A percentile compares a stretch with the other conserved stretches of the same genome.
Evolutionary conservation across 139 green algal genomes (phyloP).

Genomic region (Zygnema circumcarinatum): DNA sequence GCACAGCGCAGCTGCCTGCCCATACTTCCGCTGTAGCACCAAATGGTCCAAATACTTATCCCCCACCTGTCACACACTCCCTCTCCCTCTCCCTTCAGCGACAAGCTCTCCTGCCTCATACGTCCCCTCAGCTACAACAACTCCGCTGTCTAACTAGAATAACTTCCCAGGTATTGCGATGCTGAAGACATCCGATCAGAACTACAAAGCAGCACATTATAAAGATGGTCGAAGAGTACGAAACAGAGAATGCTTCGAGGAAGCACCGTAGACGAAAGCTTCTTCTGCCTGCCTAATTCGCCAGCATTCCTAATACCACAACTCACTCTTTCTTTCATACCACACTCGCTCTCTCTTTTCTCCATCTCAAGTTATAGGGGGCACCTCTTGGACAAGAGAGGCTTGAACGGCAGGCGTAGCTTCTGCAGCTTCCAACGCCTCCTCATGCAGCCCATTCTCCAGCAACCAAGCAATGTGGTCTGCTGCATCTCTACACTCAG

Average conservation of each 20-base stretch:
- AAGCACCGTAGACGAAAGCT: too few species aligned
- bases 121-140: too few species aligned
- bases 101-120: too few species aligned
- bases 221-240: too few species aligned
- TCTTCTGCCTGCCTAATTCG: neutral
- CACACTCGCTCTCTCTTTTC: neutral
- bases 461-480: slow-evolving; percentile 86
- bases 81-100: too few species aligned
- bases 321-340: neutral
- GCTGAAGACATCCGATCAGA: too few species aligned
- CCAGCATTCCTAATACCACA: neutral
- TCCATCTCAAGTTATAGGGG: neutral
- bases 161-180: neutral
- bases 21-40: slow-evolving; percentile 59
- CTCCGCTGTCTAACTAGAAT: too few species aligned
- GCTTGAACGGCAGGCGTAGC: neutral
- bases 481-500: slow-evolving; percentile 71
- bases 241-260: too few species aligned
- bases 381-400: neutral
- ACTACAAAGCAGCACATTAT: too few species aligned
- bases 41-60: slow-evolving; percentile 57
- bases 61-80: slow-evolving; percentile 16
- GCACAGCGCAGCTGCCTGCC: slow-evolving; percentile 68
- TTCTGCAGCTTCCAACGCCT: slow-evolving; percentile 74
- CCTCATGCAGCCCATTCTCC: slow-evolving; percentile 67